phyloP scores from a whole-genome alignment of 805 yeast genomes.

The Kazachstania kunashirensis region DNA sequence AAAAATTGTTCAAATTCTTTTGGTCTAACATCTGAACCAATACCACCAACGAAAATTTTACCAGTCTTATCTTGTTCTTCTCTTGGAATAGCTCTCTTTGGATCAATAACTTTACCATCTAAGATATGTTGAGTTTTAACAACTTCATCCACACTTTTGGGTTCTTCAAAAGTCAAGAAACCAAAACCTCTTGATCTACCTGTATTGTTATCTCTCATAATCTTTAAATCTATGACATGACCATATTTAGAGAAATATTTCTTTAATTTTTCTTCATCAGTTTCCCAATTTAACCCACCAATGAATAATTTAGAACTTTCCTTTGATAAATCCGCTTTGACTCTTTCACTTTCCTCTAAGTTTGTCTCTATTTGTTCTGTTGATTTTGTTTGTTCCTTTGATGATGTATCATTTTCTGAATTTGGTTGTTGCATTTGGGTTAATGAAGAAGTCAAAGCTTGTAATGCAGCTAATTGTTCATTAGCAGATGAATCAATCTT shows the following conservation, averaged over 20 bases:
- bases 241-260: conserved; percentile 84
- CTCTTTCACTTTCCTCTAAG: not conserved
- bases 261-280: conserved; percentile 77
- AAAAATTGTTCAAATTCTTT: conserved; percentile 80
- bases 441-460: conserved; percentile 29
- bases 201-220: conserved; percentile 81
- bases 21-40: conserved; percentile 87
- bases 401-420: not conserved
- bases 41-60: conserved; percentile 95
- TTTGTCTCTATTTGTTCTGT: not conserved
- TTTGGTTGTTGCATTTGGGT: not conserved
- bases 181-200: conserved; percentile 95
- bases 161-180: conserved; percentile 73
- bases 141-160: conserved; percentile 79
- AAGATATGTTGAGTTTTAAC: conserved; percentile 76
- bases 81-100: conserved; percentile 93
- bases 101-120: conserved; percentile 95
- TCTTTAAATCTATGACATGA: conserved; percentile 75
- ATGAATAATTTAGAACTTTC: conserved; percentile 89
- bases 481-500: conserved; percentile 9
- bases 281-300: conserved; percentile 98
- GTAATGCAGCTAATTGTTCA: conserved; percentile 30
- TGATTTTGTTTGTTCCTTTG: not conserved
- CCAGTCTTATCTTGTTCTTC: conserved; percentile 97
- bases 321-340: conserved; percentile 43